Evolutionary conservation across 352 stramenopile genomes (phyloP).

Genomic region (Phytopythium montanum): DNA sequence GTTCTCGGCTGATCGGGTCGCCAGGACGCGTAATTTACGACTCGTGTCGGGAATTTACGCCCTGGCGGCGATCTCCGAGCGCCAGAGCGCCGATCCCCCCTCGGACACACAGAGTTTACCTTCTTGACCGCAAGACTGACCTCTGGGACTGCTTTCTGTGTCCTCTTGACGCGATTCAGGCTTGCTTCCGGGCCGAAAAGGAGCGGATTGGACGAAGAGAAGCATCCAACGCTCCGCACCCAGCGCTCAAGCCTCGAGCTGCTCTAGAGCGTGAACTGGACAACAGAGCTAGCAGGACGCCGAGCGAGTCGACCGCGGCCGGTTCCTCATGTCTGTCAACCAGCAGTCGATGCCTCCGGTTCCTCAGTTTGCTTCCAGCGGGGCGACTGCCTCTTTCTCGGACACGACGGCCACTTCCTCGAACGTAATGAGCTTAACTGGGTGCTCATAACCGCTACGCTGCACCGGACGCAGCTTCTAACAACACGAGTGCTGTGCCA

Average conservation of each 20-base stretch:
- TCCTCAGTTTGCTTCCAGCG: conserved; percentile 64
- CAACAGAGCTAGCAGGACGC: not conserved
- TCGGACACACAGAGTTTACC: not conserved
- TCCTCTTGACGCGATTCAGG: not conserved
- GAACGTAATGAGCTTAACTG: conserved; percentile 11
- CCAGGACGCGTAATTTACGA: conserved; percentile 29
- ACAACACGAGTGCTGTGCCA: conserved; percentile 8
- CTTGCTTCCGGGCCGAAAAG: not conserved
- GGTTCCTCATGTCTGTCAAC: conserved; percentile 12
- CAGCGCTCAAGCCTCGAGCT: not conserved
- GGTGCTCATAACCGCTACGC: not conserved
- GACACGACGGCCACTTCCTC: conserved; percentile 26
- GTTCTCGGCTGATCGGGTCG: conserved; percentile 3
- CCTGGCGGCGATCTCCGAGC: not conserved
- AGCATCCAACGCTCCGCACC: not conserved
- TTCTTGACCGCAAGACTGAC: not conserved
- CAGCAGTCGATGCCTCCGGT: conserved; percentile 70
- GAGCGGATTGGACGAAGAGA: not conserved
- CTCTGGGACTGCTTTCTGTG: not conserved
- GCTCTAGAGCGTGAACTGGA: not conserved
- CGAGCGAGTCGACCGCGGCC: not conserved
- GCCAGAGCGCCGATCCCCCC: not conserved
- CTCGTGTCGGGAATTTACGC: conserved; percentile 18
- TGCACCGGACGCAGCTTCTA: not conserved
- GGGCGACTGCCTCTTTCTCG: conserved; percentile 29